Evolutionary conservation across 2,329 filamentous ascomycete genomes (phyloP).

Genomic region (Stachybotrys echinatus): DNA sequence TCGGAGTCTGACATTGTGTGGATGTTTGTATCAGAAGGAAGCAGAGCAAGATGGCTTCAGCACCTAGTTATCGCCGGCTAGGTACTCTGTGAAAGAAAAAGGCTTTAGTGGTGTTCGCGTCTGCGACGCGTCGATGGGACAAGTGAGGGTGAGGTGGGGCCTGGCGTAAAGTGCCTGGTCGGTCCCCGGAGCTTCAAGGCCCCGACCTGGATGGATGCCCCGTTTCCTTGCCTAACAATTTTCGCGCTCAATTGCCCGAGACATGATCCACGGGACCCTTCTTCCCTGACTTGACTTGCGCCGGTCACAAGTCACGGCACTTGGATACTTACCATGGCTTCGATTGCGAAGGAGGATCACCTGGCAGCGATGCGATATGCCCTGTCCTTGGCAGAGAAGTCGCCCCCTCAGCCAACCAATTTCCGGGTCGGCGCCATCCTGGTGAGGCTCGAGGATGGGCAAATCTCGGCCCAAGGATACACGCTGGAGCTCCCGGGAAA

Average conservation of each 20-base stretch:
- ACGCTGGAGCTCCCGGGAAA: slow-evolving; percentile 88
- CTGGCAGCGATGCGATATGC: slow-evolving; percentile 60
- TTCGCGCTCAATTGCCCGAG: neutral
- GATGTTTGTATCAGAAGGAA: too few species aligned
- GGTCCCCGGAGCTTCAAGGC: neutral
- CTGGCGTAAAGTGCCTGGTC: neutral
- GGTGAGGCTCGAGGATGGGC: slow-evolving; percentile 50
- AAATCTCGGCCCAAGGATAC: slow-evolving; percentile 74
- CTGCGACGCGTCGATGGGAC: slow-evolving; percentile 12
- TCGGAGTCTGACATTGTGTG: slow-evolving; percentile 41
- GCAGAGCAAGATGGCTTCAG: too few species aligned
- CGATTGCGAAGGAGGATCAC: slow-evolving; percentile 33
- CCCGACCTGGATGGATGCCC: too few species aligned
- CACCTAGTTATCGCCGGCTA: too few species aligned
- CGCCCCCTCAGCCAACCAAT: slow-evolving; percentile 83
- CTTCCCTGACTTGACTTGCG: neutral
- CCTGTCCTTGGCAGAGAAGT: slow-evolving; percentile 69
- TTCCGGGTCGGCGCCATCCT: slow-evolving; percentile 94
- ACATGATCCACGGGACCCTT: neutral
- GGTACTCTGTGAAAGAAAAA: too few species aligned
- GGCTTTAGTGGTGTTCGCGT: neutral
- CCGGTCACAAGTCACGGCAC: neutral
- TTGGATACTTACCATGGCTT: neutral
- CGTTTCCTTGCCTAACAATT: too few species aligned
- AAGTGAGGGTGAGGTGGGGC: neutral